phyloP scores from a whole-genome alignment of 2,329 filamentous ascomycete genomes.

The Ascomycota sp. region DNA sequence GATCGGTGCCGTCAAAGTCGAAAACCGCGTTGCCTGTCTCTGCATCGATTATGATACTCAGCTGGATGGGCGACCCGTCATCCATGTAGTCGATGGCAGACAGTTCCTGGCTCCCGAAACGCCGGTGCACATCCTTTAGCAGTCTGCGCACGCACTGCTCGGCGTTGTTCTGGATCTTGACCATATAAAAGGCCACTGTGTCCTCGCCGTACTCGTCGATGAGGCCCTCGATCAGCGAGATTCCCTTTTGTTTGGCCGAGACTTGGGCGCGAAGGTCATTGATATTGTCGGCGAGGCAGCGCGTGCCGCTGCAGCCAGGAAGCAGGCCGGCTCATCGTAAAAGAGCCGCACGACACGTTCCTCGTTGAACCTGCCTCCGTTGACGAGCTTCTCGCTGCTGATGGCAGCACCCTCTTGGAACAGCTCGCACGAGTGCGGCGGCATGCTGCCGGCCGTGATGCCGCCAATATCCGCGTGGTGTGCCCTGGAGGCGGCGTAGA shows the following conservation, averaged over 20 bases:
- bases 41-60: slow-evolving; percentile 59
- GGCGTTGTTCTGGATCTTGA: slow-evolving; percentile 19
- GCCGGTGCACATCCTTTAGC: slow-evolving; percentile 5
- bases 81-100: slow-evolving; percentile 47
- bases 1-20: slow-evolving; percentile 14
- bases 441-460: slow-evolving; percentile 68
- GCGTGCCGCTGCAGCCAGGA: slow-evolving; percentile 57
- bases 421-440: slow-evolving; percentile 47
- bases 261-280: slow-evolving; percentile 77
- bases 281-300: slow-evolving; percentile 64
- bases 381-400: slow-evolving; percentile 50
- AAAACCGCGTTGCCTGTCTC: slow-evolving; percentile 57
- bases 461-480: slow-evolving; percentile 39
- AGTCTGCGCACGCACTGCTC: slow-evolving; percentile 43
- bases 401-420: slow-evolving; percentile 46
- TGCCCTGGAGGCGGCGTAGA: slow-evolving; percentile 41
- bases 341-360: slow-evolving; percentile 51
- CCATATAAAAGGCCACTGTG: slow-evolving; percentile 43
- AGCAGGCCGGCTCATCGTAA: slow-evolving; percentile 51
- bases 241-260: slow-evolving; percentile 72
- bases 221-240: slow-evolving; percentile 48
- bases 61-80: slow-evolving; percentile 58
- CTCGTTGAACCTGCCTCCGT: slow-evolving; percentile 60
- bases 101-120: slow-evolving; percentile 5
- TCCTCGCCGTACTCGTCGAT: slow-evolving; percentile 55